Evolutionary conservation across 108 stramenopile species (phyloP), one percentile per base, ranked within the genome.

Genomic region (Skeletonema potamos): DNA sequence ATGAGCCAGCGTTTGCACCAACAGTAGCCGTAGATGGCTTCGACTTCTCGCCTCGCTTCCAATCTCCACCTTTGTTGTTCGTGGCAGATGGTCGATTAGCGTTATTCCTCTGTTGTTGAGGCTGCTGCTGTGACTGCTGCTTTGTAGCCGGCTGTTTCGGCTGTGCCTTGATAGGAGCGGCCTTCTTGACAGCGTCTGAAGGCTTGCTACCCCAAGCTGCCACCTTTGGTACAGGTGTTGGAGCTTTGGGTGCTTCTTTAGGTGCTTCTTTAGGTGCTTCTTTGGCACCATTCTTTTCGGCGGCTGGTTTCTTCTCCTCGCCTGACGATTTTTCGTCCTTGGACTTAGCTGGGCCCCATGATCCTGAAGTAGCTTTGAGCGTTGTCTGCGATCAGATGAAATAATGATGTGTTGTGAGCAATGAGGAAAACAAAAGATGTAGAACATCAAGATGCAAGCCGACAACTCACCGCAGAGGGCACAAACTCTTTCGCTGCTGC

Each of bases 161-260:
- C 24, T 73, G 77, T 18, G 68, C 57, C 39, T 32, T 55, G 34
- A 58, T 77, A 39, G 83, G 64, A 22, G 76, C 76, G 3, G 77
- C 73, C 36, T 13, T 66, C 57, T 67, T 76, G 10, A 82, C 54
- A 39, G 74, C 83, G 36, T 69, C 68, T 24, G 73, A 79, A 24
- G 77, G 59, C 27, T 68, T 68, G 30, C 54, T 61, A 27, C 79
- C 72, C 82, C 79, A 79, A 58, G 82, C 73, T 60, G 57, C 56
- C n/a, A 32, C 44, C 17, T 58, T 71, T 46, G 74, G 75, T 34
- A 70, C 73, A 41, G 74, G 62, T 27, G 72, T 15, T 61, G 76
- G 56, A 11, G 64, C 43, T 27, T 64, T 36, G 33, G 66, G 37
- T 36, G 57, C 34, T 58, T 63, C 43, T 33, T 59, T 33, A 43